phyloP scores from a whole-genome alignment of 2,329 filamentous ascomycete species.

The Coniochaeta prunicola region DNA sequence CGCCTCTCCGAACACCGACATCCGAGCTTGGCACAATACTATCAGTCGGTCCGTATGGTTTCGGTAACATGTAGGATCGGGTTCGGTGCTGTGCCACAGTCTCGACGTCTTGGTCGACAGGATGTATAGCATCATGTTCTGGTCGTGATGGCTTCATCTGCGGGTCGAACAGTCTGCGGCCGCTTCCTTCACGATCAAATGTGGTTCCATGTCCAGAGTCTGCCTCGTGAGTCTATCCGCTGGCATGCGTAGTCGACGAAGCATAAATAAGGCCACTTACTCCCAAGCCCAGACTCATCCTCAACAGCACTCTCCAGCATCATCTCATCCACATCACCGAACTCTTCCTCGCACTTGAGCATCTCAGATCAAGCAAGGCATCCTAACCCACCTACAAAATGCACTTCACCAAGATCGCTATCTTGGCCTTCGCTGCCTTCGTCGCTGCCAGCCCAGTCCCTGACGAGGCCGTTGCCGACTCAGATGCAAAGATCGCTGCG shows the following conservation, averaged over 20 bases:
- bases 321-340: neutral
- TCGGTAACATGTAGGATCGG: neutral
- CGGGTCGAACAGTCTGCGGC: neutral
- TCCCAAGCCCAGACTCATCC: neutral
- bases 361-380: too few relatives aligned
- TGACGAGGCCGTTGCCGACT: neutral
- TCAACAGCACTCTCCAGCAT: neutral
- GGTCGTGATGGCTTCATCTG: neutral
- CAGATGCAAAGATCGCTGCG: neutral
- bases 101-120: neutral
- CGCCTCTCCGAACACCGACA: neutral
- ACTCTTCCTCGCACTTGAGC: too few relatives aligned
- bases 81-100: neutral
- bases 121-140: neutral
- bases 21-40: neutral
- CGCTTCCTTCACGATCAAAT: too few relatives aligned
- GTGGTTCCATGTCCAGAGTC: neutral
- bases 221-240: neutral
- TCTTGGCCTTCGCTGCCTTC: neutral
- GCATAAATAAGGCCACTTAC: neutral
- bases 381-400: too few relatives aligned
- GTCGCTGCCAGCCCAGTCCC: neutral
- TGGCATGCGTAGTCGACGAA: neutral
- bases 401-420: neutral
- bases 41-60: neutral